Percentiles rank a stretch among this genome's conserved stretches.
Evolutionary conservation across 1,139 yeast genomes (phyloP).

Genomic region (Protomyces inundatus): DNA sequence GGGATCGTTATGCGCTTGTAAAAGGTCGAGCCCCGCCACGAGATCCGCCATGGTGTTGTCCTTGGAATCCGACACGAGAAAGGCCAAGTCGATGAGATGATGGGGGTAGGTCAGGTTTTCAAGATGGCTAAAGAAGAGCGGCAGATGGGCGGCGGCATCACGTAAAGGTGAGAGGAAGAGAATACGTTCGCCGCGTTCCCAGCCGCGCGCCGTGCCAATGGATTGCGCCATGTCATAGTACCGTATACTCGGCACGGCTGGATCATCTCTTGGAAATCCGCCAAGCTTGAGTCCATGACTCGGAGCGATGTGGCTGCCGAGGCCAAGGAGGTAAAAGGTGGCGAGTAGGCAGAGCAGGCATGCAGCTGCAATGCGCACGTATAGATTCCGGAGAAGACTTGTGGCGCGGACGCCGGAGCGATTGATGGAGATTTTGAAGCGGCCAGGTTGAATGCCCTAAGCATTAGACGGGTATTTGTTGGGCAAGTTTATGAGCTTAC

Average conservation of each 20-base stretch:
- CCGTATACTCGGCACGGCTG: slow-evolving; percentile 5
- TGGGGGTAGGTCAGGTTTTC: slow-evolving; percentile 61
- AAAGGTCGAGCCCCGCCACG: slow-evolving; percentile 44
- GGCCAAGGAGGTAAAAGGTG: slow-evolving; percentile 7
- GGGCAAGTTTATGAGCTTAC: neutral
- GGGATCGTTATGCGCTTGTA: slow-evolving; percentile 54
- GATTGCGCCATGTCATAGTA: slow-evolving; percentile 53
- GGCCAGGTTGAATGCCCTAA: slow-evolving; percentile 12
- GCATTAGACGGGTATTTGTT: neutral
- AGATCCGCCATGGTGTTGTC: slow-evolving; percentile 59
- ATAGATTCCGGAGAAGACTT: slow-evolving; percentile 4
- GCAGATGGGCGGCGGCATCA: slow-evolving; percentile 64
- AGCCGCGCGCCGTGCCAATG: slow-evolving; percentile 51
- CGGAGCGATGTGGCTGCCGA: slow-evolving; percentile 8
- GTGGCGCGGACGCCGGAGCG: slow-evolving; percentile 3
- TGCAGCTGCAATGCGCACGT: slow-evolving; percentile 8
- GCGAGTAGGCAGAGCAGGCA: neutral
- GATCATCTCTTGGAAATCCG: slow-evolving; percentile 9
- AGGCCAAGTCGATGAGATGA: slow-evolving; percentile 58
- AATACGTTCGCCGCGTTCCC: slow-evolving; percentile 55
- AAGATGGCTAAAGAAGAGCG: slow-evolving; percentile 61
- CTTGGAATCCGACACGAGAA: slow-evolving; percentile 59
- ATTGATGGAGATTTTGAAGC: slow-evolving; percentile 9
- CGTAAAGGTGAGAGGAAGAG: slow-evolving; percentile 63
- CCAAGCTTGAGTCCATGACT: slow-evolving; percentile 1